Percentiles rank a stretch among this genome's conserved stretches.
phyloP scores from a whole-genome alignment of 1,139 yeast genomes.

The Scheffersomyces segobiensis region DNA sequence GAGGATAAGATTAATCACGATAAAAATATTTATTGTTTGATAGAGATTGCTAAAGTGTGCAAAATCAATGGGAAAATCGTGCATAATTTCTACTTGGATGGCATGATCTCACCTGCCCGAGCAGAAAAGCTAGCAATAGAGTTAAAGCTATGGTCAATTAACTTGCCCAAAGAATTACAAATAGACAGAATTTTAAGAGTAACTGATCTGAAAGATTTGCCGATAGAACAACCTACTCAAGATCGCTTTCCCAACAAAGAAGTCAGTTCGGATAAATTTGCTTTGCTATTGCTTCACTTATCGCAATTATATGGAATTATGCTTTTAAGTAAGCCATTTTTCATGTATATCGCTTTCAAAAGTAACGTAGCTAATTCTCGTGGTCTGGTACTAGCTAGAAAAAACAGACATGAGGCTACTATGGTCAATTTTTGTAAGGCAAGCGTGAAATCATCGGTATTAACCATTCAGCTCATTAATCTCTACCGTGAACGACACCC shows the following conservation, averaged over 20 bases:
- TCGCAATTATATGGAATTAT: conserved; percentile 42
- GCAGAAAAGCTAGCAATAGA: conserved; percentile 42
- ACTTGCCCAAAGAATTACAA: conserved; percentile 28
- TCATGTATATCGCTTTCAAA: conserved; percentile 29
- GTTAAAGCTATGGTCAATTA: conserved; percentile 38
- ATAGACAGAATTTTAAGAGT: conserved; percentile 12
- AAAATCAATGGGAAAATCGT: conserved; percentile 34
- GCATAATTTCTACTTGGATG: conserved; percentile 33
- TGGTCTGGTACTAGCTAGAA: conserved; percentile 4
- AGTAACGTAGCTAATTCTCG: conserved; percentile 5
- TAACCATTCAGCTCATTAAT: conserved; percentile 33
- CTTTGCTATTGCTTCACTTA: conserved; percentile 35
- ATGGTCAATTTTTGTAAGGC: conserved; percentile 29
- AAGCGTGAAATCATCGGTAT: conserved; percentile 37
- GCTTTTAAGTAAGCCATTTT: conserved; percentile 47
- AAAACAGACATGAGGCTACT: conserved; percentile 15
- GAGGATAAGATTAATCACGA: conserved; percentile 7
- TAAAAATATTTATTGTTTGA: conserved; percentile 12
- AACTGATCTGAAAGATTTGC: neutral
- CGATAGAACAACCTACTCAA: neutral
- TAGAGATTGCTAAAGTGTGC: conserved; percentile 14
- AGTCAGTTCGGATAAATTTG: conserved; percentile 16
- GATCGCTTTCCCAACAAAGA: conserved; percentile 4
- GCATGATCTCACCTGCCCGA: conserved; percentile 30
- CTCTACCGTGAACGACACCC: conserved; percentile 15